Base-by-base conservation (phyloP, 2,329 filamentous ascomycete species). In the Paecilomyces variotii region DNA sequence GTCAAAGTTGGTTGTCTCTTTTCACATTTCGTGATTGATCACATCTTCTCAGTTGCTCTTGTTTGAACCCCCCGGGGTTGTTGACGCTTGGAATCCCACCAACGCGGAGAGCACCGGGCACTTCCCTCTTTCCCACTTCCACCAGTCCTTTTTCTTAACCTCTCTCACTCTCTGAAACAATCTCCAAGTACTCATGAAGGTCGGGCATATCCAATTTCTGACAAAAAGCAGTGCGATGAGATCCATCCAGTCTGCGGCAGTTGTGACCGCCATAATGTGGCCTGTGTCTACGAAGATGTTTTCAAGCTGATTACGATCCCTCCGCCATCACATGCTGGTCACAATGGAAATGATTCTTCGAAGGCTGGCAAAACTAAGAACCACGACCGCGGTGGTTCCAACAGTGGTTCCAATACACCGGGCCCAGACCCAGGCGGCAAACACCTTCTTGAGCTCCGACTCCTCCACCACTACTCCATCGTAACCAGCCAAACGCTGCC, bases 401-500 rank as follows among this genome's bases (percentile, higher is more conserved):
- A 52, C 4, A 14, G 7, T 3, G 39, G 19, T 45, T 52, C 12
- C 24, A 26, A 52, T 52, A 28, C 50, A 12, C 25, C 50, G 24
- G 60, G 56, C 19, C 57, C 24, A 52, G 60, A 58, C 24, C 53
- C 56, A 9, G 55, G 30, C 57, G 26, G 58, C 10, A 57, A 57
- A 11, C 62, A 60, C 51, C 39, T 63, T 25, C 56, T 61, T 11
- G 62, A 63, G 45, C 57, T 64, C 55, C 55, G 53, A 14, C 56
- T 59, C 28, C 30, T 58, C 34, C 54, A 56, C 49, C 57, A 59
- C 26, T 59, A 53, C 50, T 49, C 54, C 3, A 59, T 51, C 11
- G 51, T 49, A 53, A 59, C 57, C 11, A 55, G 39, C 26, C 54
- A 56, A 51, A 49, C 32, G n/a, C 28, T 56, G 19, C 57, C 57